Base-by-base conservation (phyloP, 2,329 filamentous ascomycete genomes). In the Passalora sequoiae region DNA sequence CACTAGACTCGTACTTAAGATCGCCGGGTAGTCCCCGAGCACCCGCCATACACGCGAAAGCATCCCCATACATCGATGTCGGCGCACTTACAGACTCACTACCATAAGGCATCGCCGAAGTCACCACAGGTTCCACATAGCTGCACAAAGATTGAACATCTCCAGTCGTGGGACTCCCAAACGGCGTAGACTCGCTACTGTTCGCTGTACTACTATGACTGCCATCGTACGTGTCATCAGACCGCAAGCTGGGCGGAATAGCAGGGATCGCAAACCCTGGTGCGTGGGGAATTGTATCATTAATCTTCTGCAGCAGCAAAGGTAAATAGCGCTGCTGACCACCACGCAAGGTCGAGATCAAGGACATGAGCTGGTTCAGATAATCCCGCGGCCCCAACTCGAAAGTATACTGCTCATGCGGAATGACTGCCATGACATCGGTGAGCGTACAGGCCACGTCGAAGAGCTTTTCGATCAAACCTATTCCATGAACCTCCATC, bases 381-480 rank as follows among this genome's bases (percentile, higher is more conserved):
- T 87, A 81, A 57, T 91, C 84, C 25, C 80, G 80, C 3, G 86
- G 85, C 0, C 82, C 80, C 27, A 77, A 64, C 16, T 75, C 72
- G 60, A 86, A 88, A n/a, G 66, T 64, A 44, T 69, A 59, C 45
- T 69, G 68, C 37, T 70, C 78, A 38, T 81, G 72, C 1, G 75
- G 73, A 4, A 78, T 73, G 55, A 72, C 77, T 6, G 81, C 75
- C 43, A 94, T 78, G 16, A 86, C 81, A 51, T 91, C 84, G 6
- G 77, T 83, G 49, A 92, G 71, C 12, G 81, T 80, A 61, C 77
- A 84, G 9, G 85, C 80, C 25, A 89, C 77, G 53, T 89, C 84
- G 55, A 92, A 78, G 9, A 94, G 68, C 61, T 91, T 91, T 60
- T 89, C 86, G 47, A 92, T 80, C 78, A 94, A 64, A 19, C 84